These are phyloP conservation scores for Cymbidium sinense DNA, from an alignment of 106 monocot genomes.

Conservation along the genomic window DNA sequence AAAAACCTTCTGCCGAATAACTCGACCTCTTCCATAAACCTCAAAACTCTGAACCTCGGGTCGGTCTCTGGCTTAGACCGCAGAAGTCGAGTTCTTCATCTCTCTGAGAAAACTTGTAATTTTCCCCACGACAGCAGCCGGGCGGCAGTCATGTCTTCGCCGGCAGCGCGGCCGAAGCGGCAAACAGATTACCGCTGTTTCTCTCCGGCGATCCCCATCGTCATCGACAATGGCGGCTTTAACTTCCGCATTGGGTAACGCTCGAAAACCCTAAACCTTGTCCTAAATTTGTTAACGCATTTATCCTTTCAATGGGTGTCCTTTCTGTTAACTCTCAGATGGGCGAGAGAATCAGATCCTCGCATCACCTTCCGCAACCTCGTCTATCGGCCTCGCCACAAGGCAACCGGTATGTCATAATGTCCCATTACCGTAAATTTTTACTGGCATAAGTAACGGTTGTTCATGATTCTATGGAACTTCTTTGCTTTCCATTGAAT, in stretches of 20 bases:
- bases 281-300: not conserved
- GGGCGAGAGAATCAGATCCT: slow-evolving; percentile 92
- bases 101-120: not conserved
- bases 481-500: not conserved
- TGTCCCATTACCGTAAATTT: not conserved
- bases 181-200: slow-evolving; percentile 62
- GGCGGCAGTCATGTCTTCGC: slow-evolving; percentile 20
- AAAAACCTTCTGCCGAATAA: no score
- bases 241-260: slow-evolving; percentile 74
- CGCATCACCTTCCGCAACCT: slow-evolving; percentile 78
- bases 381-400: slow-evolving; percentile 91
- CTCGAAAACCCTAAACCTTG: slow-evolving; percentile 37
- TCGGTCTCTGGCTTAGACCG: no score
- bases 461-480: not conserved
- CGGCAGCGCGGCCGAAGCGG: slow-evolving; percentile 23
- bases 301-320: not conserved
- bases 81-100: no score
- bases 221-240: slow-evolving; percentile 91
- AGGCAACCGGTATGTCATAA: slow-evolving; percentile 44
- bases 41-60: no score
- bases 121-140: not conserved
- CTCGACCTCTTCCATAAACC: no score
- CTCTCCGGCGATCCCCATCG: slow-evolving; percentile 62
- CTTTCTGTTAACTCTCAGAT: slow-evolving; percentile 30
- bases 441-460: not conserved